Evolutionary conservation across 2,329 filamentous ascomycete species (phyloP), one percentile per base, ranked within the genome.

Genomic region (Stagonosporopsis tanaceti): DNA sequence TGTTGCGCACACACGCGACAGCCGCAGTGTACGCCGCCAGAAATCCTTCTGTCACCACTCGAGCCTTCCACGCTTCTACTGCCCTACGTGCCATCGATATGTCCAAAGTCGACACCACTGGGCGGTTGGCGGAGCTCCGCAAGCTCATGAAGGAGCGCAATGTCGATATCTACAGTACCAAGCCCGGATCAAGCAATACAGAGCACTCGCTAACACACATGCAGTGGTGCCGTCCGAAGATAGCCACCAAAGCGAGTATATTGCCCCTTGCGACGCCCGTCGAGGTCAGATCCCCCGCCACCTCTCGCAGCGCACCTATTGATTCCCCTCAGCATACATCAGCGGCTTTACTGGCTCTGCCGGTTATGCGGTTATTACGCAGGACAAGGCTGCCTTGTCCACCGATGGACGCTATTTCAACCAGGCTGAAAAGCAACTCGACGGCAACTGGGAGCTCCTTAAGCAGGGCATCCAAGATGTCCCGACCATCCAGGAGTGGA

Each of bases 381-480:
- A 87, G 47, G 89, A 92, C 48, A 93, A 93, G 77, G 95, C 95
- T 15, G 92, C 92, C 14, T 81, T 99, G 55, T 92, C 95, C 12
- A 99, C 95, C 28, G 95, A 99, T 75, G 95, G 95, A 28, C 89
- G 95, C 64, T 99, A 99, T 79, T 99, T 98, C 84, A 98, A 96
- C 79, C 95, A 99, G 78, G 95, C 95, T 25, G 82, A 88, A 61
- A 91, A 93, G 70, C 92, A 99, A 77, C 86, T 99, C 28, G 95
- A 98, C 76, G 80, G 78, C 69, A 98, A 98, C 77, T 99, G 95
- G 95, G 81, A 86, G 47, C 82, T 99, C 38, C 82, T 99, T 60
- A 99, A 97, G 81, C 92, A 96, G 71, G 95, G 95, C 6, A 83
- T 97, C 45, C 91, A 95, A 72, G 92, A 96, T 76, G 93, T 97